Percentiles rank a stretch among this genome's conserved stretches.
Conservation (phyloP, 768 basidiomycete species). For the Leccinum aurantiacum region DNA sequence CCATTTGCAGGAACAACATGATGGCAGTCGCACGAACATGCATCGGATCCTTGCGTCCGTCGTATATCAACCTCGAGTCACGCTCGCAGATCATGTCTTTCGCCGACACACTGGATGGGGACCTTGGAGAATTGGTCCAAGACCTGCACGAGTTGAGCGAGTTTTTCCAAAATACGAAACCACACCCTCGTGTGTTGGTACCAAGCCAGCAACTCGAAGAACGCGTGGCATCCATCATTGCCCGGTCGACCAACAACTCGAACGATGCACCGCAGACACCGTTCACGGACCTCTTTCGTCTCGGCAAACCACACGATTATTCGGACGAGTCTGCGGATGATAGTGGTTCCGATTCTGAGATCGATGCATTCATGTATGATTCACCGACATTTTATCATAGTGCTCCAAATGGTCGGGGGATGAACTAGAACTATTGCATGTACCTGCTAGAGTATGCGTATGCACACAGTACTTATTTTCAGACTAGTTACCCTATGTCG, state of each 20-base stretch:
- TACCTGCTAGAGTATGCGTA: conserved; percentile 7
- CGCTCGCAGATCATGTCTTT: conserved; percentile 40
- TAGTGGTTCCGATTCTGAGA: conserved; percentile 36
- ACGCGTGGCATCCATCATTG: conserved; percentile 78
- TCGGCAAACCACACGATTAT: conserved; percentile 38
- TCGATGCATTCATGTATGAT: conserved; percentile 66
- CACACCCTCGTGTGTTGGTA: conserved; percentile 35
- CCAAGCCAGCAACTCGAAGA: conserved; percentile 70
- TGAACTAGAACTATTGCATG: conserved; percentile 11
- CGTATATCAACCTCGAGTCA: conserved; percentile 72
- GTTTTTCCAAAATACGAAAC: conserved; percentile 59
- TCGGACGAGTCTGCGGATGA: conserved; percentile 51
- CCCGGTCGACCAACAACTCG: conserved; percentile 63
- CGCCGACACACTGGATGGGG: conserved; percentile 48
- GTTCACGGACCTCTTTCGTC: conserved; percentile 72
- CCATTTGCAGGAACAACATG: conserved; percentile 72
- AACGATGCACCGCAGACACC: conserved; percentile 72
- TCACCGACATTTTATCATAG: conserved; percentile 45
- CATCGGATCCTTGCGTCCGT: conserved; percentile 65
- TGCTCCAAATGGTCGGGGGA: conserved; percentile 43
- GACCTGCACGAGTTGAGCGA: conserved; percentile 74
- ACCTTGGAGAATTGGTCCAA: conserved; percentile 76
- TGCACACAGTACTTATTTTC: neutral
- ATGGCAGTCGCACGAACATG: conserved; percentile 86
- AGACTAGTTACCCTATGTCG: neutral